Percentiles rank a stretch among this genome's conserved stretches.
Conservation (phyloP, 2,329 filamentous ascomycete genomes). For the Trichophyton verrucosum region DNA sequence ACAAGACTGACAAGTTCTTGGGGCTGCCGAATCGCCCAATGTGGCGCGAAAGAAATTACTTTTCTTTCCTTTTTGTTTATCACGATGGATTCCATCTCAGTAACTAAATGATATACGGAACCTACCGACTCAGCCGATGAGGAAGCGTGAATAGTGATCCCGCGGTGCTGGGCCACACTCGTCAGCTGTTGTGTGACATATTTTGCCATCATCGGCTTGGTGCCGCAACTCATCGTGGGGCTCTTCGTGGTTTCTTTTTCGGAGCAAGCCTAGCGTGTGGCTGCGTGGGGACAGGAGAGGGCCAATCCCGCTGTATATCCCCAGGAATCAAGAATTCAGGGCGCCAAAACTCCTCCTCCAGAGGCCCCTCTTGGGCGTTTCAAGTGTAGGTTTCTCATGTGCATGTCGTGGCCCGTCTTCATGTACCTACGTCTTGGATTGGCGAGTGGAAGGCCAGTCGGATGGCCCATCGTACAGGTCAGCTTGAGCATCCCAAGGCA, state of each 20-base stretch:
- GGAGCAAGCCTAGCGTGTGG: conserved; percentile 1
- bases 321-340: not conserved
- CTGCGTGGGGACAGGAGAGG: not conserved
- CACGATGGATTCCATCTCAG: not conserved
- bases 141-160: not conserved
- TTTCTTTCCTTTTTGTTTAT: not conserved
- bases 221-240: not conserved
- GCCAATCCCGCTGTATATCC: not conserved
- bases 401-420: not conserved
- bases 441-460: not conserved
- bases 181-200: not conserved
- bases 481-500: not conserved
- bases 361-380: not conserved
- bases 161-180: not conserved
- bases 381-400: not conserved
- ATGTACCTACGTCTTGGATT: not conserved
- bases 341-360: conserved; percentile 3
- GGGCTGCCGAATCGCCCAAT: not conserved
- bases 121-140: not conserved
- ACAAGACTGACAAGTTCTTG: not conserved
- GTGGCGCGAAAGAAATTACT: not conserved
- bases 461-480: not conserved
- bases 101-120: no score
- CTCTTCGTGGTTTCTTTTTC: conserved; percentile 1
- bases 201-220: not conserved